Percentiles rank a stretch among this genome's conserved stretches.
These are phyloP conservation scores for Colletotrichum zoysiae DNA, from an alignment of 2,329 filamentous ascomycete genomes.

Conservation along the genomic window DNA sequence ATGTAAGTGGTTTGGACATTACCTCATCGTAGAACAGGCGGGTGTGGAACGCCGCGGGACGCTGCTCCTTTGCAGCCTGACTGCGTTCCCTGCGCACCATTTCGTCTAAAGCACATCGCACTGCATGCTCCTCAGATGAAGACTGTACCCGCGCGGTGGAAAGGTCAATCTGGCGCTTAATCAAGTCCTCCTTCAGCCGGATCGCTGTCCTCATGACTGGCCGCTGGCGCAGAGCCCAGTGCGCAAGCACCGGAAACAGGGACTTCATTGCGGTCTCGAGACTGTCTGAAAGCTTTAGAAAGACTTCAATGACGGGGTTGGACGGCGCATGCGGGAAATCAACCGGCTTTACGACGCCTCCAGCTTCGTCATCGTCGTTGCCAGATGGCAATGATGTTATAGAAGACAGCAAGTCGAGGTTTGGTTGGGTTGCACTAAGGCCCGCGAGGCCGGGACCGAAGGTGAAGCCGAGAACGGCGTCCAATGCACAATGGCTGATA, in stretches of 20 bases:
- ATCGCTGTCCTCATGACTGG: conserved; percentile 18
- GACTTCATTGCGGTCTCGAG: conserved; percentile 36
- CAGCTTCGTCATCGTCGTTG: neutral
- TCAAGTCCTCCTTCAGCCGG: conserved; percentile 19
- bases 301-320: conserved; percentile 16
- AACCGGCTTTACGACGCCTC: neutral
- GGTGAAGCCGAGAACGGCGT: conserved; percentile 49
- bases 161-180: conserved; percentile 18
- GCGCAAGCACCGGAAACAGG: conserved; percentile 22
- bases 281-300: conserved; percentile 24
- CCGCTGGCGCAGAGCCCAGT: conserved; percentile 29
- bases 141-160: conserved; percentile 7
- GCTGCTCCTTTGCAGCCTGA: conserved; percentile 13
- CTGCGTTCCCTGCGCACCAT: conserved; percentile 32
- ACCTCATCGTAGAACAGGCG: conserved; percentile 51
- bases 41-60: conserved; percentile 33
- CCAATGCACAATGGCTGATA: conserved; percentile 49
- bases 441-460: conserved; percentile 45
- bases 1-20: neutral
- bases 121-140: neutral
- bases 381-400: conserved; percentile 1
- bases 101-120: conserved; percentile 30
- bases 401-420: conserved; percentile 18
- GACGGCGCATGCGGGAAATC: conserved; percentile 15
- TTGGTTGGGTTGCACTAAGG: conserved; percentile 29